Evolutionary conservation across 768 basidiomycete genomes (phyloP), one percentile per base, ranked within the genome.

Genomic region (Lactarius akahatsu): DNA sequence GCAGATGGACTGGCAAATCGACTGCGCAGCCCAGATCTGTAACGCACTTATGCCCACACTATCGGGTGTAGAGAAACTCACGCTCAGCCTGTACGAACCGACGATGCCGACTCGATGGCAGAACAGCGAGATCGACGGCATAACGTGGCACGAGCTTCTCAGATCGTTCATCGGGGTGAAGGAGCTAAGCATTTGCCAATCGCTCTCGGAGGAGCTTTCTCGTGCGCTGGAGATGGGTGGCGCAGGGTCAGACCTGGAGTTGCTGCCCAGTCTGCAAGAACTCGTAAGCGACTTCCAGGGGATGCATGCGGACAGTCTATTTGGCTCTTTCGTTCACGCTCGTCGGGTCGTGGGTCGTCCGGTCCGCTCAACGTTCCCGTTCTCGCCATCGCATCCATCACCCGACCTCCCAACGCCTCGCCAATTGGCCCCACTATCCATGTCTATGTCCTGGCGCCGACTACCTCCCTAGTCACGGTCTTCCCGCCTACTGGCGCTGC

Each of bases 1-100:
- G 36, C 11, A 34, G 34, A 54, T 64, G n/a, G 45, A 63, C 23
- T 50, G 63, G 63, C 56, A 63, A 30, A n/a, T 63, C 13, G n/a
- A 20, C 13, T 45, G 56, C 18, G 63, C 63, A 6, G 43, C 45
- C 5, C 63, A 58, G 16, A 15, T 63, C 34, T 63, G 45, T 4
- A 9, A 26, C 28, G 34, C 47, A 16, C 63, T 64, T 32, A n/a
- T n/a, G n/a, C 38, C 57, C 15, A 2, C 45, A 6, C 47, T 64
- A 1, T 64, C 57, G 0, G 23, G 23, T 3, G 47, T 40, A 8
- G 32, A 64, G 20, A 32, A 30, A 18, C 38, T 64, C 6, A 41
- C 20, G 0, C 63, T 64, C 36, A 28, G 10, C 11, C 34, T 20
- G 1, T 10, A 54, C n/a, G 47, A 28, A 0, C 18, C 10, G 5